These are phyloP conservation scores for Pseudocercospora crystallina DNA, from an alignment of 2,329 filamentous ascomycete genomes.

Conservation along the genomic window DNA sequence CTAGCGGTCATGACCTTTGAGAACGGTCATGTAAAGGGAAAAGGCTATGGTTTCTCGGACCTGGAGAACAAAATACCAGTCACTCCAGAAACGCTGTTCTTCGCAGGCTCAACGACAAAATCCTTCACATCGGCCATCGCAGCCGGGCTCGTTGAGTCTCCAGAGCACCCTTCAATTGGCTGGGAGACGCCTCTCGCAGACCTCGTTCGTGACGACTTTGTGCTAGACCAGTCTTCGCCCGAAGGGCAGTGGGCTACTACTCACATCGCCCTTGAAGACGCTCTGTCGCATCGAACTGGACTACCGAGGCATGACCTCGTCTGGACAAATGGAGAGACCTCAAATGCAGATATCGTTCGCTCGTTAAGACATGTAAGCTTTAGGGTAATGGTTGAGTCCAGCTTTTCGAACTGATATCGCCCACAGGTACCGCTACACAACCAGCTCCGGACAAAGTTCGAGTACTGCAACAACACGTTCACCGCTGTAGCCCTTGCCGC, in stretches of 20 bases:
- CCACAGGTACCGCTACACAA: conserved; percentile 35
- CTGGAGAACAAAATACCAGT: conserved; percentile 12
- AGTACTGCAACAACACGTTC: conserved; percentile 58
- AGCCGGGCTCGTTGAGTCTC: conserved; percentile 26
- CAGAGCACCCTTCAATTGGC: conserved; percentile 31
- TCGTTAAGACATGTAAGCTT: conserved; percentile 43
- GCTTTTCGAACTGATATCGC: background rate
- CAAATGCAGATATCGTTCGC: conserved; percentile 40
- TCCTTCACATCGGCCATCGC: conserved; percentile 32
- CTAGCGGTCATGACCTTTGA: conserved; percentile 21
- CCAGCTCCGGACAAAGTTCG: conserved; percentile 43
- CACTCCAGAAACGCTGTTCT: conserved; percentile 31
- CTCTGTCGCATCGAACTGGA: conserved; percentile 38
- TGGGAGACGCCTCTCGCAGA: conserved; percentile 39
- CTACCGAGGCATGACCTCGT: conserved; percentile 34
- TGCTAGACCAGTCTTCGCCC: conserved; percentile 29
- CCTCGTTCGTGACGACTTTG: conserved; percentile 38
- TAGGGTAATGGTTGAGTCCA: background rate
- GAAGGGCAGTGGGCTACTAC: conserved; percentile 25
- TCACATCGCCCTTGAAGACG: conserved; percentile 36
- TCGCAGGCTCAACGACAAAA: conserved; percentile 33
- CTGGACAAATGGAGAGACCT: conserved; percentile 28
- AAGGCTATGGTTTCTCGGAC: conserved; percentile 15
- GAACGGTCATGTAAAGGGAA: conserved; percentile 19
- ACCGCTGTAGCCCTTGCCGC: conserved; percentile 48